Percentiles rank a stretch among this genome's conserved stretches.
These are phyloP conservation scores for Aureobasidium musti DNA, from an alignment of 2,329 filamentous ascomycete species.

Conservation along the genomic window DNA sequence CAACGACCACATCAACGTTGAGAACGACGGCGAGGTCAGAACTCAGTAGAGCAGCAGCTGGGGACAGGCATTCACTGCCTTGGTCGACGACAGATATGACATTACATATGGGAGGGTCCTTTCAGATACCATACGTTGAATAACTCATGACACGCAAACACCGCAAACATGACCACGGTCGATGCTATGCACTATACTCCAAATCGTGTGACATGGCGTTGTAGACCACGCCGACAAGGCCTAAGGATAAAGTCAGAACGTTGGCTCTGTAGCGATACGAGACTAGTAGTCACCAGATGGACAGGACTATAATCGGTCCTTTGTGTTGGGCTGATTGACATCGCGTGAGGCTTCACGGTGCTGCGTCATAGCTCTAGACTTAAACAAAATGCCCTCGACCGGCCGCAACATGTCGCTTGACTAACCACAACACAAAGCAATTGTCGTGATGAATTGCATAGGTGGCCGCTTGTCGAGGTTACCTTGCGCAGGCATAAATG, in stretches of 20 bases:
- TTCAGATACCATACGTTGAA: neutral
- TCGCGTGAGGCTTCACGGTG: neutral
- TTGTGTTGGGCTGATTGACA: neutral
- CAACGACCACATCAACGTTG: conserved; percentile 75
- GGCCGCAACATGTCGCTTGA: neutral
- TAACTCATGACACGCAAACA: conserved; percentile 1
- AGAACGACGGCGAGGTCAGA: conserved; percentile 68
- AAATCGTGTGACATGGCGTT: conserved; percentile 22
- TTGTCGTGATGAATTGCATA: conserved; percentile 1
- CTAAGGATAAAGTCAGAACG: neutral
- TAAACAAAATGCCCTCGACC: neutral
- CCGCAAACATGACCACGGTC: too few species aligned
- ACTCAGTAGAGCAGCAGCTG: conserved; percentile 59
- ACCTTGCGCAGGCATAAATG: neutral
- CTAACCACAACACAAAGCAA: neutral
- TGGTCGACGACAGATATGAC: conserved; percentile 13
- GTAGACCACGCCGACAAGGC: neutral
- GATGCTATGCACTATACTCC: neutral
- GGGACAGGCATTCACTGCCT: neutral
- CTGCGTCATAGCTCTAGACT: conserved; percentile 22
- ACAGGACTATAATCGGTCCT: neutral
- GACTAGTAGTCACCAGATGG: neutral
- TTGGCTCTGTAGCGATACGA: neutral
- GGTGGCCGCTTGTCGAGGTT: neutral
- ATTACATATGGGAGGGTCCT: conserved; percentile 18